Base-by-base conservation (phyloP, 106 monocot species). In the Xerophyta viscosa region DNA sequence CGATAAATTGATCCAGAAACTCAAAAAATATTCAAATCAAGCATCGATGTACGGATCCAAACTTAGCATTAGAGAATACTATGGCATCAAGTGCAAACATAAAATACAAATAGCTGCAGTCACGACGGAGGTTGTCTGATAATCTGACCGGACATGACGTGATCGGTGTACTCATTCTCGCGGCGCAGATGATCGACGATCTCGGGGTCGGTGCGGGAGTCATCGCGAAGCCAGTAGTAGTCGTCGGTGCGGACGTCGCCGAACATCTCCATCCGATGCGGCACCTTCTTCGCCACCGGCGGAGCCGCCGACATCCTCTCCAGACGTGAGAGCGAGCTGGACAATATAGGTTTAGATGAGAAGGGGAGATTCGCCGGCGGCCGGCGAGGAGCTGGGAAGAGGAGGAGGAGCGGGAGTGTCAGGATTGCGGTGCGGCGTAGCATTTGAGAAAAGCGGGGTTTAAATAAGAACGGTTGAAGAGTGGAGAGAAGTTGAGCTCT, bases 161-260 rank as follows among this genome's bases (percentile, higher is more conserved):
- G 23, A 23, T 77, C 68, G 14, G 82, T 77, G 62, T 90, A 80
- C 4, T 70, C 76, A 48, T 98, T 98, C 77, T 98, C 98, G 48
- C 66, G 65, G 31, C 69, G 67, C 59, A 98, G 75, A 22, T 98
- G 58, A 25, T 72, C 45, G 24, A 98, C 60, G 24, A 98, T 67
- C 7, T 90, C 86, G 8, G 78, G 71, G 53, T 79, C 44, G 20
- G 71, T 60, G 27, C 90, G 77, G 25, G 82, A 90, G 52, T 98
- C 98, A 50, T 98, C 89, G 10, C 98, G 81, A 49, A 98, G 81
- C 98, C 98, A 98, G 65, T 98, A 90, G 66, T 90, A 90, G 45
- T 98, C 56, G 67, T 98, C 98, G 52, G 62, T 68, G 41, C 98
- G 73, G 26, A 98, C 86, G 54, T 98, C 90, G 9, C 86, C 90